phyloP scores from a whole-genome alignment of 2,329 filamentous ascomycete species.

The Nothopassalora personata region DNA sequence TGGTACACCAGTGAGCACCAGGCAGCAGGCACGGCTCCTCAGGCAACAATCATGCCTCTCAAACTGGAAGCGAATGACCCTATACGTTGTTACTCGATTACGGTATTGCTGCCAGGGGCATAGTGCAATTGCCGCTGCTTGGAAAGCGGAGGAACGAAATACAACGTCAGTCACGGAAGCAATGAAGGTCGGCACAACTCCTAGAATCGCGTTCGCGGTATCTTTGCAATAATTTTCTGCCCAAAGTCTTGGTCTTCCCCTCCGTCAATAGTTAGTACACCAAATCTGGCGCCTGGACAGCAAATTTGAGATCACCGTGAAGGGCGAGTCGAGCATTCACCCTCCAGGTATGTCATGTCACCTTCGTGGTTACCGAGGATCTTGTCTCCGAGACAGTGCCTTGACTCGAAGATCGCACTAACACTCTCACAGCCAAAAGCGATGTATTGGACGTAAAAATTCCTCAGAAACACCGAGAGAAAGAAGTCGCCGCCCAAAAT shows the following conservation, averaged over 20 bases:
- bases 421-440: slow-evolving; percentile 3
- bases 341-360: not conserved
- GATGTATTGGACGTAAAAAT: slow-evolving; percentile 4
- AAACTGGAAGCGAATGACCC: not conserved
- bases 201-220: not conserved
- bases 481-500: not conserved
- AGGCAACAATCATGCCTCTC: not conserved
- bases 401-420: not conserved
- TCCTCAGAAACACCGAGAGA: not conserved
- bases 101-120: no score
- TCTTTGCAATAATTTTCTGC: no score
- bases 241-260: no score
- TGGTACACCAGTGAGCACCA: not conserved
- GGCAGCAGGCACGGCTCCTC: not conserved
- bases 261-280: no score
- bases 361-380: no score
- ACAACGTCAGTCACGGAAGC: not conserved
- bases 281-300: not conserved
- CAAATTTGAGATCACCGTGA: not conserved
- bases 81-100: no score
- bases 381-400: not conserved
- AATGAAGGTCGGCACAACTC: not conserved
- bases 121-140: no score
- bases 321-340: not conserved
- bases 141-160: not conserved